Evolutionary conservation across 768 basidiomycete genomes (phyloP).

Genomic region (Guyanaporus albipodus): DNA sequence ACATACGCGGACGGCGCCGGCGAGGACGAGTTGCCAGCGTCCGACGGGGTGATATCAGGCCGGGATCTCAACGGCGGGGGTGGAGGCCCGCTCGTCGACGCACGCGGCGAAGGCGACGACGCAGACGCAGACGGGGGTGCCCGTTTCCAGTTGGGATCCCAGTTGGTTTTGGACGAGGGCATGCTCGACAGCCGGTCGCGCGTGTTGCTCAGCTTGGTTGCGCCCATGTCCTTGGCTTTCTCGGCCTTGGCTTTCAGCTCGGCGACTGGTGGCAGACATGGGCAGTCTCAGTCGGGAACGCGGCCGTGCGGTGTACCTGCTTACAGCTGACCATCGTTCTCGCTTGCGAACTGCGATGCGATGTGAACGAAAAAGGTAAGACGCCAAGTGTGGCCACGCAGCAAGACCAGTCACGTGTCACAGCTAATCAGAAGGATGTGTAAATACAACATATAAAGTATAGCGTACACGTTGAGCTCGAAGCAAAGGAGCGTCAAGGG

Average conservation of each 20-base stretch:
- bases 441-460: slow-evolving; percentile 8
- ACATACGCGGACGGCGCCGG: slow-evolving; percentile 12
- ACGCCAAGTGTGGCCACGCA: too few species aligned
- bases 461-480: slow-evolving; percentile 11
- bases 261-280: slow-evolving; percentile 40
- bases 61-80: slow-evolving; percentile 35
- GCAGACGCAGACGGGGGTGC: slow-evolving; percentile 40
- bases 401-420: too few species aligned
- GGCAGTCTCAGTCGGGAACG: background rate
- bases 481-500: slow-evolving; percentile 8
- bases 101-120: too few species aligned
- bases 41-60: slow-evolving; percentile 9
- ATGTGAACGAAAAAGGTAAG: too few species aligned
- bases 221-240: slow-evolving; percentile 55
- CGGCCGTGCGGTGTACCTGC: background rate
- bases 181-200: slow-evolving; percentile 54
- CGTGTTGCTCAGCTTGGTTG: slow-evolving; percentile 49
- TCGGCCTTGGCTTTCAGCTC: slow-evolving; percentile 63
- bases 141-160: slow-evolving; percentile 54
- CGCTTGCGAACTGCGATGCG: background rate
- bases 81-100: slow-evolving; percentile 14
- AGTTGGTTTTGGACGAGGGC: slow-evolving; percentile 58
- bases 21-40: slow-evolving; percentile 9
- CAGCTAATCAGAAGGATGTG: too few species aligned
- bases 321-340: slow-evolving; percentile 30